Percentiles rank a stretch among this genome's conserved stretches.
Evolutionary conservation across 2,329 filamentous ascomycete species (phyloP).

Genomic region (Calonectria henricotiae): DNA sequence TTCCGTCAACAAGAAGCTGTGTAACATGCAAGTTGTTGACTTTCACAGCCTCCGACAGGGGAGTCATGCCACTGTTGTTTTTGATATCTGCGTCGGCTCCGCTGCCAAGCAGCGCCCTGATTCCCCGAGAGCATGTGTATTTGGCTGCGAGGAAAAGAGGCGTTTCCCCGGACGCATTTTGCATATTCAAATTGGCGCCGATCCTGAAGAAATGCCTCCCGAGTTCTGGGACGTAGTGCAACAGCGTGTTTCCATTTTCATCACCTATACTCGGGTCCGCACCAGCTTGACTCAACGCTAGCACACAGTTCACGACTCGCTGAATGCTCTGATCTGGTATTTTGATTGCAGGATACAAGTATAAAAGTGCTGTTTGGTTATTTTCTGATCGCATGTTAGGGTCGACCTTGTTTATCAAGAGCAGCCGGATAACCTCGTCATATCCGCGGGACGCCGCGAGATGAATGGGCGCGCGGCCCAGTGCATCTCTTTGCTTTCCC

Average conservation of each 20-base stretch:
- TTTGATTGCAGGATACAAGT: not conserved
- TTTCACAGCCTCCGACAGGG: not conserved
- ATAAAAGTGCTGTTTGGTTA: not conserved
- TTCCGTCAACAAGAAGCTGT: slow-evolving; percentile 1
- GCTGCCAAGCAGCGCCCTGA: not conserved
- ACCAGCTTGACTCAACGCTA: not conserved
- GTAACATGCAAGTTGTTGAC: slow-evolving; percentile 2
- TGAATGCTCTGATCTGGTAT: slow-evolving; percentile 8
- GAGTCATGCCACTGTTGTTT: not conserved
- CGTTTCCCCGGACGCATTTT: not conserved
- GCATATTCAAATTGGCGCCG: slow-evolving; percentile 5
- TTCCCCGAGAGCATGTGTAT: slow-evolving; percentile 13
- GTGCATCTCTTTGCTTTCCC: not conserved
- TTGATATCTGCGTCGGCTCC: slow-evolving; percentile 2
- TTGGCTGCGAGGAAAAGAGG: not conserved
- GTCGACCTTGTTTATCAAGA: slow-evolving; percentile 2
- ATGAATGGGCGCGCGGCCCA: slow-evolving; percentile 13
- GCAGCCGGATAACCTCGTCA: not conserved
- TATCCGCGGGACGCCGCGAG: slow-evolving; percentile 4
- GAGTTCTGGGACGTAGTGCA: slow-evolving; percentile 3
- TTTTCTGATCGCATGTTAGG: slow-evolving; percentile 4
- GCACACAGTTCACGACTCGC: not conserved
- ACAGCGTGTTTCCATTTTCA: not conserved
- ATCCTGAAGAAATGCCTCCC: slow-evolving; percentile 12
- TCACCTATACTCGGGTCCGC: slow-evolving; percentile 7